Base-by-base conservation (phyloP, 164 flowering plant genomes). In the Liquidambar formosana region DNA sequence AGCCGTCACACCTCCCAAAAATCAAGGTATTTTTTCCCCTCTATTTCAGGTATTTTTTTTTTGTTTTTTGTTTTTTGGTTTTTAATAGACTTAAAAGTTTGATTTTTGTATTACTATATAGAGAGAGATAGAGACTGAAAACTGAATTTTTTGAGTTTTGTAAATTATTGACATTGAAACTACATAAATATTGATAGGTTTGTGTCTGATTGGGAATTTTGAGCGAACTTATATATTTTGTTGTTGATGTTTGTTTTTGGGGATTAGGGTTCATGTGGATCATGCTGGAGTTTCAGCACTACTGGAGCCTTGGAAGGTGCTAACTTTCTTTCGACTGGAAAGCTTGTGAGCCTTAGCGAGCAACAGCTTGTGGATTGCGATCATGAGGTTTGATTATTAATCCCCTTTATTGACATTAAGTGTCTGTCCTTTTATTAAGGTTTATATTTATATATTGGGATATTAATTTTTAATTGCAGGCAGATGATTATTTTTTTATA, bases 221-320 rank as follows among this genome's bases (percentile, higher is more conserved):
- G 19, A 15, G 14, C 14, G n/a, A 12, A 43, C 13, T 44, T 28
- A 21, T 8, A 12, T 65, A 53, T n/a, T 9, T 63, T 28, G 22
- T 56, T 19, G 25, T 65, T 47, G 45, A 26, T 49, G 15, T 21
- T 27, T 27, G 4, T 49, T 16, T 59, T 51, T 18, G 62, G 46
- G 26, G 25, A 44, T 58, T 78, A 95, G 99, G 98, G 98, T 72
- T 80, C 92, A 1, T 95, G 99, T 69, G 99, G 99, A 52, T 91
- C 97, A 8, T 95, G 99, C 83, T 95, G 99, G 99, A 81, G 89
- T 57, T 95, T 95, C 65, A 95, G 99, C 68, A 78, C 99, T 0
- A 83, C 93, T 1, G 99, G 98, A 51, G 99, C 97, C 13, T 63
- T 96, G 78, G 99, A 88, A 77, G 92, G 92, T 48, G 90, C 92